Evolutionary conservation across 2,329 filamentous ascomycete genomes (phyloP), one percentile per base, ranked within the genome.

Genomic region (Microcyclospora pomicola): DNA sequence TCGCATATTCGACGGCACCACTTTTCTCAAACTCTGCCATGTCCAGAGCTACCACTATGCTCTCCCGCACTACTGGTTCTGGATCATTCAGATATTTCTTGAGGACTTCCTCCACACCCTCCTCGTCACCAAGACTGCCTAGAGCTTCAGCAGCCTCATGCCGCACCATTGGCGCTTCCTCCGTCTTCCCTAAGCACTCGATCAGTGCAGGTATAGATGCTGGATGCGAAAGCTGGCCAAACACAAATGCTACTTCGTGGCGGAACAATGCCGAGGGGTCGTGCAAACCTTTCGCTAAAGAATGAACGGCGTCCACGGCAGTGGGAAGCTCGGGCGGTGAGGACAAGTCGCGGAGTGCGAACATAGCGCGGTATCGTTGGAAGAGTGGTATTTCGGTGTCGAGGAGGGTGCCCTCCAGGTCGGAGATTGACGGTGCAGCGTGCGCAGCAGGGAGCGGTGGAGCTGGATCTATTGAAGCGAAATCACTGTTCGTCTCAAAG

Each of bases 171-270:
- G 87, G 86, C 15, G 76, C 81, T 65, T 98, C 91, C 39, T 82
- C 69, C 35, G 73, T 65, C 59, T 98, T 72, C 52, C 81, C 81
- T 42, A 98, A 68, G 1, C 82, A 77, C 36, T 74, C 75, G 12
- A 81, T 80, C 41, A 98, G 73, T 42, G 84, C 84, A 3, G 91
- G 87, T 49, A 98, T 95, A 1, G 86, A 94, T n/a, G 88, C 88
- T 1, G 91, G 91, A 56, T 98, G 91, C 39, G 82, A 86, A 37
- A 98, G 71, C 61, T 98, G 91, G 39, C 91, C 91, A 51, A 98
- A 98, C 11, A 98, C 91, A 59, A 98, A 98, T 11, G 91, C 91
- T 48, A 98, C 86, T 59, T 98, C 91, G 65, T 98, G 91, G 49
- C 91, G 80, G 72, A 98, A 96, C 6, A 98, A 75, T 5, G 87